Base-by-base conservation (phyloP, 1,284 basidiomycete species). In the Ceratobasidium sp. region DNA sequence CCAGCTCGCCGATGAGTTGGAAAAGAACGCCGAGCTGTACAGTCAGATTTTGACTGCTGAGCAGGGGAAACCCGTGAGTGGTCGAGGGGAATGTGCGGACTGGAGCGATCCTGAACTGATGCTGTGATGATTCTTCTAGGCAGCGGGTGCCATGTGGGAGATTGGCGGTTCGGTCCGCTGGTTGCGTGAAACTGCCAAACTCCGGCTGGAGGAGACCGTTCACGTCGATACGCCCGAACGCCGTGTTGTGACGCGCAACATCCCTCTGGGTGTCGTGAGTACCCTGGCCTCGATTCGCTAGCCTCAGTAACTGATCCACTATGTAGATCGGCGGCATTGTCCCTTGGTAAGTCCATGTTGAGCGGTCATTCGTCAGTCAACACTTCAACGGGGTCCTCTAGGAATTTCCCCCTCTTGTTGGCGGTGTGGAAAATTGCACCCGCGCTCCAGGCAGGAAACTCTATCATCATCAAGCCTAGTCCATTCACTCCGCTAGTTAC, bases 181-280 rank as follows among this genome's bases (percentile, higher is more conserved):
- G 69, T 31, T 72, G 24, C 69, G 69, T 59, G 69, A 61, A 51
- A 62, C 58, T 22, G 31, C 56, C 29, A 59, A 62, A 29, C 58
- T 61, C 1, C 41, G 69, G 24, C n/a, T 72, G 58, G 69, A 72
- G 43, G 69, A 72, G n/a, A 59, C 41, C 19, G 58, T 72, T 2
- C 69, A 72, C 58, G 69, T 72, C n/a, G 69, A 72, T 62, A 72
- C 69, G 22, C 69, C 69, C n/a, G 69, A 72, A 19, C 69, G 69
- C n/a, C 69, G 56, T 7, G 69, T 72, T 13, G 69, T 72, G 29
- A 72, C 69, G n/a, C 69, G 69, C 31, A 39, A 72, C n/a, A 49
- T 72, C 51, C 69, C 69, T 14, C 69, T 72, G 14, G 69, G 69
- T 37, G 69, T 72, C 4, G 69, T 72, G 48, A 7, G 69, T 72